Evolutionary conservation across 2,329 filamentous ascomycete genomes (phyloP), one percentile per base, ranked within the genome.

Genomic region (Pseudogymnoascus sp.): DNA sequence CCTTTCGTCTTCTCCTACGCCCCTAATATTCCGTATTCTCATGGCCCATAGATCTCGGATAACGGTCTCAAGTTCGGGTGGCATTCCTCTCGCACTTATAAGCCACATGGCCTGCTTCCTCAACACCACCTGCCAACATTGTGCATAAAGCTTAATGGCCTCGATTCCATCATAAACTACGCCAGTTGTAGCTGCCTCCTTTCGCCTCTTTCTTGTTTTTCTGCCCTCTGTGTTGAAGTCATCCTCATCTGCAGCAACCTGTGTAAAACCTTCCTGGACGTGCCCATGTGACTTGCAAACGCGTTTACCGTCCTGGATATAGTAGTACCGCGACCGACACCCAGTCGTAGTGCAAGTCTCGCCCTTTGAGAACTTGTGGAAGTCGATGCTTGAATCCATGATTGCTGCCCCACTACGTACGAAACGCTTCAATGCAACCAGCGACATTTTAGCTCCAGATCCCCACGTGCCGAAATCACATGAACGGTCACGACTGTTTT

Each of bases 41-140:
- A 97, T 76, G 60, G 87, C 81, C 93, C 94, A 99, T 12, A 99
- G 81, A 72, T 96, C 92, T 63, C 86, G 84, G 4, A 95, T 85
- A 8, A 96, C 80, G 6, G 78, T 86, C 78, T 96, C 91, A 11
- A 97, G 79, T 68, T 96, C 88, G 4, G 79, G 74, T 1, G 88
- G 86, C 58, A 94, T 81, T 0, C 83, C 82, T 71, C 86, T 86
- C 19, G 19, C n/a, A 16, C 25, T 28, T 19, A 60, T 41, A 30
- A 97, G 78, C 80, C 88, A 92, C 70, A 84, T 76, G 14, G 91
- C 77, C 77, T 97, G 93, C 71, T 89, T 90, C 72, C 92, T 86
- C 28, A 99, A 77, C 58, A 97, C 82, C 33, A 96, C 79, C 74
- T 97, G 93, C 64, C 95, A 83, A 66, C 85, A 88, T 72, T 96